Conservation (phyloP, 2,329 filamentous ascomycete genomes). For the Sclerotinia minor region DNA sequence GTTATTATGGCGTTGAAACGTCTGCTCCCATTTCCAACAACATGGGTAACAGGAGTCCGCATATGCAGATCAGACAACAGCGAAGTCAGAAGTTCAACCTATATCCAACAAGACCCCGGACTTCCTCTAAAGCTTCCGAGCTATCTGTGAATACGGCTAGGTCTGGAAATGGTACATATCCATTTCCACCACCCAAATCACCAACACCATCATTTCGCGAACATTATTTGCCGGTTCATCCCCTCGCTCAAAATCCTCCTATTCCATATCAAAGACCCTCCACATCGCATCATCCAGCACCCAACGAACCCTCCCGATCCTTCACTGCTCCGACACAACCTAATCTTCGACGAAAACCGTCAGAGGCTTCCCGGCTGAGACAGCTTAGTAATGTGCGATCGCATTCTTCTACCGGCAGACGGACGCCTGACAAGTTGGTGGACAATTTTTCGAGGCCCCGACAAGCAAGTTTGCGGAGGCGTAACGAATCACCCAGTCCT, state of each 20-base stretch:
- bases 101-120: conserved; percentile 35
- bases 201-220: conserved; percentile 26
- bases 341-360: conserved; percentile 36
- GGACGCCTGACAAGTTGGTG: conserved; percentile 30
- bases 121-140: conserved; percentile 31
- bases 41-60: conserved; percentile 22
- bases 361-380: conserved; percentile 41
- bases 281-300: conserved; percentile 34
- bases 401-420: conserved; percentile 34
- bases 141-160: conserved; percentile 13
- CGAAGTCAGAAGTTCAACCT: conserved; percentile 39
- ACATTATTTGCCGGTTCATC: conserved; percentile 5
- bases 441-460: conserved; percentile 41
- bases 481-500: conserved; percentile 38
- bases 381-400: conserved; percentile 40
- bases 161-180: conserved; percentile 6
- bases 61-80: conserved; percentile 31
- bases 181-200: conserved; percentile 31
- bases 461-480: conserved; percentile 34
- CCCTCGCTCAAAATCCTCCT: conserved; percentile 16
- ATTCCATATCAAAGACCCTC: conserved; percentile 31
- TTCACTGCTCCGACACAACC: conserved; percentile 34
- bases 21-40: conserved; percentile 20
- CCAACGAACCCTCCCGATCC: conserved; percentile 32
- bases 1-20: conserved; percentile 31